Base-by-base conservation (phyloP, 2,329 filamentous ascomycete species). In the Helotiales sp. region DNA sequence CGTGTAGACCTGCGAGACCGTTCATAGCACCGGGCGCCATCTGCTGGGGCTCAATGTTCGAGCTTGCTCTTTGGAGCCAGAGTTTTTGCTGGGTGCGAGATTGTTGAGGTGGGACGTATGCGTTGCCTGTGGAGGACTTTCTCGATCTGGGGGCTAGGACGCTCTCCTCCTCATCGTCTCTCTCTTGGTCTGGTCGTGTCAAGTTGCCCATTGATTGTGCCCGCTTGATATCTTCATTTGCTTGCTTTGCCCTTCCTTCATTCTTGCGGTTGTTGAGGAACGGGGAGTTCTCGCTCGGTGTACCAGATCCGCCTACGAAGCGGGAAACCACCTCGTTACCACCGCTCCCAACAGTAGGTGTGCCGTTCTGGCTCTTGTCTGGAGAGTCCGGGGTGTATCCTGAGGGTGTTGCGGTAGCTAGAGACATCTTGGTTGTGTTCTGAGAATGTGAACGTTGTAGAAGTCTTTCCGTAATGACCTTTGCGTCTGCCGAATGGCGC, bases 11-110 rank as follows among this genome's bases (percentile, higher is more conserved):
- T 4, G 64, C 45, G 15, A 72, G 63, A 28, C 72, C 71, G 76
- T 76, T 77, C 63, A 81, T 76, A 26, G 76, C 73, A 13, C 78
- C 78, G 60, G 75, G 81, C 68, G 79, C 71, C 71, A 80, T 76
- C 66, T 89, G 86, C 32, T 85, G 80, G 0, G 88, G 87, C 72
- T 93, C 90, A 57, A 93, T 89, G 70, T 86, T 87, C 3, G 90
- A 92, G 75, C 89, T 91, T 32, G 89, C 90, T 43, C 91, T 86
- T 75, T 93, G 90, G 1, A 93, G 83, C 79, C 92, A 90, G 15
- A 93, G 82, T 74, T 93, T 93, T 77, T 93, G 90, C 78, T 93
- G 90, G 0, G 89, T 92, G 15, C 91, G 85, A 63, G 89, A 91
- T 71, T 86, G 84, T 67, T 87, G 75, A 1, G 73, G 71, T 3